Evolutionary conservation across 768 basidiomycete species (phyloP).

Genomic region (Kwoniella heveanensis): DNA sequence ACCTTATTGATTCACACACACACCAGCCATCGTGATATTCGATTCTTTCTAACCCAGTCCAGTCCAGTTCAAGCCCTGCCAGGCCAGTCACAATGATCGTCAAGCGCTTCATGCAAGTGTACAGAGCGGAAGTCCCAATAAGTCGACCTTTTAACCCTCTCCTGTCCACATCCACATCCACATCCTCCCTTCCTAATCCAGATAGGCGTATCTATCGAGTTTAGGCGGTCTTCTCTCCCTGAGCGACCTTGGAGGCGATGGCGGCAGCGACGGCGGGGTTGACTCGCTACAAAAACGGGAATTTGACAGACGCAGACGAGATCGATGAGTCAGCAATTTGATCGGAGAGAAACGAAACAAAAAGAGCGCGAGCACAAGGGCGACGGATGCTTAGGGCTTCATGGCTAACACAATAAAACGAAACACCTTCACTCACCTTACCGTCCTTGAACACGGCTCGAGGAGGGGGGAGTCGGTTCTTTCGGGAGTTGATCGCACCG

Average conservation of each 20-base stretch:
- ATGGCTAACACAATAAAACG: too few species aligned
- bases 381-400: too few species aligned
- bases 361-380: too few species aligned
- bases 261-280: constrained; percentile 94
- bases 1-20: too few species aligned
- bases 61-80: neutral
- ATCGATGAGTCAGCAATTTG: too few species aligned
- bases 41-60: too few species aligned
- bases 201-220: constrained; percentile 1
- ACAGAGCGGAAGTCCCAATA: constrained; percentile 3
- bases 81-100: constrained; percentile 5
- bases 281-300: constrained; percentile 70
- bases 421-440: constrained; percentile 50
- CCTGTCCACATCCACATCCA: neutral
- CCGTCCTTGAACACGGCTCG: constrained; percentile 83
- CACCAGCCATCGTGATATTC: too few species aligned
- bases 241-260: constrained; percentile 62
- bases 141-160: neutral
- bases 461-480: constrained; percentile 93
- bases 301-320: neutral
- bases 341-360: too few species aligned
- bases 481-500: constrained; percentile 65
- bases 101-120: constrained; percentile 26
- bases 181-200: neutral
- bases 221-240: constrained; percentile 43